Percentiles rank a stretch among this genome's conserved stretches.
These are phyloP conservation scores for Talaromyces ruber DNA, from an alignment of 495 filamentous ascomycete species.

Conservation along the genomic window DNA sequence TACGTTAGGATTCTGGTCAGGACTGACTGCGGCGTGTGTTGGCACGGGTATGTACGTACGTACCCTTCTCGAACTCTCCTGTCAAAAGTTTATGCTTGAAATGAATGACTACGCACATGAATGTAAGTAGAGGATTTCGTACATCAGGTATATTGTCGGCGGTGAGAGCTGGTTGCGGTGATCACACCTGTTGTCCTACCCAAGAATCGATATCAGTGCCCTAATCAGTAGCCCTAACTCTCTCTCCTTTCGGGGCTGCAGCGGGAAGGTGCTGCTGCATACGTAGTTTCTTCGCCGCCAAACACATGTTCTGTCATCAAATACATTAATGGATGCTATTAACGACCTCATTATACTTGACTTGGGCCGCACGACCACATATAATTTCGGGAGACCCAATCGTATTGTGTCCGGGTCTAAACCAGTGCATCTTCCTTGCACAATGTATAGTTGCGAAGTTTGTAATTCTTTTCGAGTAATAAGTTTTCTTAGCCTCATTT, in stretches of 20 bases:
- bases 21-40: neutral
- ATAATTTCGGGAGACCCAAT: neutral
- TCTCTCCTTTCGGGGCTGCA: neutral
- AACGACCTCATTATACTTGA: too few species aligned
- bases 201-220: neutral
- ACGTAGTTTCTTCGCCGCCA: neutral
- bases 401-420: neutral
- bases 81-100: neutral
- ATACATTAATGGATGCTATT: too few species aligned
- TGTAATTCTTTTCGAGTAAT: neutral
- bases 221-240: neutral
- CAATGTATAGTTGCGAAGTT: neutral
- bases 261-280: neutral
- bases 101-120: neutral
- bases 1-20: neutral
- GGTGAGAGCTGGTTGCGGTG: neutral
- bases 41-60: neutral
- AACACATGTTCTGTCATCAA: too few species aligned
- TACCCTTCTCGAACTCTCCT: neutral
- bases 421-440: neutral
- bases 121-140: neutral
- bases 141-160: neutral
- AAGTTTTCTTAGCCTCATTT: neutral
- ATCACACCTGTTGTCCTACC: neutral
- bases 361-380: neutral